A percentile compares a stretch with the other conserved stretches of the same genome.
Conservation (phyloP, 2,329 filamentous ascomycete genomes). For the Aureobasidium sp. region DNA sequence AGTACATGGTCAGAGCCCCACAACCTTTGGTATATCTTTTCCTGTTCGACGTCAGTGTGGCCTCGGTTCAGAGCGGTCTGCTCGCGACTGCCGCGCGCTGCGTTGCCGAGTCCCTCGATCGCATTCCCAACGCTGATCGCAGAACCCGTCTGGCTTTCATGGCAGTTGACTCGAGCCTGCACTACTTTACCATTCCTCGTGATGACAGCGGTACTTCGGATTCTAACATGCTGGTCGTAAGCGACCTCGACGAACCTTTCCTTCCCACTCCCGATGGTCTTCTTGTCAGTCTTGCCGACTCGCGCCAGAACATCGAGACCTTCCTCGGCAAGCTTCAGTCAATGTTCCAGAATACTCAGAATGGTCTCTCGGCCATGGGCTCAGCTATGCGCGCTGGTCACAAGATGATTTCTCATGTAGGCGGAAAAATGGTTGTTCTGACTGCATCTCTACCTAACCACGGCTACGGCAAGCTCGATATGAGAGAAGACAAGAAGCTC, state of each 20-base stretch:
- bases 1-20: slow-evolving; percentile 98
- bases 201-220: slow-evolving; percentile 80
- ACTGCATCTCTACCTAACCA: slow-evolving; percentile 85
- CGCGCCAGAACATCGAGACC: slow-evolving; percentile 80
- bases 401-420: slow-evolving; percentile 88
- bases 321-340: slow-evolving; percentile 86
- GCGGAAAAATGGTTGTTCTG: slow-evolving; percentile 89
- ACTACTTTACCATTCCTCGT: slow-evolving; percentile 92
- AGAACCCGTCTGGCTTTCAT: slow-evolving; percentile 91
- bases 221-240: slow-evolving; percentile 86
- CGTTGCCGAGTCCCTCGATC: slow-evolving; percentile 87
- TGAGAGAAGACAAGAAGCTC: slow-evolving; percentile 93
- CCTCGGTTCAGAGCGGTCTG: slow-evolving; percentile 81
- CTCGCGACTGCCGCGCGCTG: slow-evolving; percentile 87
- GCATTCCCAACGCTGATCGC: slow-evolving; percentile 96
- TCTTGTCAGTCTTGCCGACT: slow-evolving; percentile 80
- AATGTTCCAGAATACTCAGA: slow-evolving; percentile 96
- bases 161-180: slow-evolving; percentile 85
- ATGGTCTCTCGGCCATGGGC: slow-evolving; percentile 85
- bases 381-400: slow-evolving; percentile 87
- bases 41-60: slow-evolving; percentile 88
- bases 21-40: slow-evolving; percentile 95
- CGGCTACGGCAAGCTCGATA: slow-evolving; percentile 81
- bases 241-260: slow-evolving; percentile 93
- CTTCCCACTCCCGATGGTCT: slow-evolving; percentile 88